Evolutionary conservation across 2,329 filamentous ascomycete species (phyloP), one percentile per base, ranked within the genome.

Genomic region (Diaporthe australafricana): DNA sequence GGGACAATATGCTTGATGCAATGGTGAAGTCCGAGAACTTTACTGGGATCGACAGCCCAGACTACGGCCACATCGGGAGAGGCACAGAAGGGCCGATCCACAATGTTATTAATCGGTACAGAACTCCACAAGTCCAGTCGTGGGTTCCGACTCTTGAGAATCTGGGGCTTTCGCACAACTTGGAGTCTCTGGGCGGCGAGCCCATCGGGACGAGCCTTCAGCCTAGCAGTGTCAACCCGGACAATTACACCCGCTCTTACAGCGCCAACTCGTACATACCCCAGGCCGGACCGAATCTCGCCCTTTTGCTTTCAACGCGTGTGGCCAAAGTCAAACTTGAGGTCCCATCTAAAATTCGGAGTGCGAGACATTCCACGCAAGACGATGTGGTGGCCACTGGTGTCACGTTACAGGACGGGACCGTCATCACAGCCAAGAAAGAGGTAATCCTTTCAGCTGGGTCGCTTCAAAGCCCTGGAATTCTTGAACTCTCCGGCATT

Each of bases 171-270:
- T 65, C 77, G 3, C 72, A 76, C 6, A 85, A 85, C 67, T 75
- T 77, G n/a, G 79, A 86, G 62, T 87, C 85, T 11, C 80, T 89
- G 2, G 81, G 82, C 17, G 88, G 88, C 1, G 83, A 86, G 60
- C 84, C 84, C 17, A 77, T 87, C 4, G 88, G 88, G 8, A 85
- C 85, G 8, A 85, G 84, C 78, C 84, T 82, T 42, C 85, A 87
- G 71, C 82, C 87, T 12, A 86, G 82, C 73, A 87, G 84, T 70
- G 83, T 89, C 47, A 81, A 86, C 55, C 81, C 83, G 12, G 81
- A 80, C 5, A 82, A 84, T 50, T 87, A 85, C 74, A 83, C 80
- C 25, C 81, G 88, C 42, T 88, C 85, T 2, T 89, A 87, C 76
- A 80, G 81, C 30, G 74, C 79, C 66, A 84, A 82, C 53, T 81